Conservation (phyloP, 139 green algal genomes). For the Micractinium sp. region DNA sequence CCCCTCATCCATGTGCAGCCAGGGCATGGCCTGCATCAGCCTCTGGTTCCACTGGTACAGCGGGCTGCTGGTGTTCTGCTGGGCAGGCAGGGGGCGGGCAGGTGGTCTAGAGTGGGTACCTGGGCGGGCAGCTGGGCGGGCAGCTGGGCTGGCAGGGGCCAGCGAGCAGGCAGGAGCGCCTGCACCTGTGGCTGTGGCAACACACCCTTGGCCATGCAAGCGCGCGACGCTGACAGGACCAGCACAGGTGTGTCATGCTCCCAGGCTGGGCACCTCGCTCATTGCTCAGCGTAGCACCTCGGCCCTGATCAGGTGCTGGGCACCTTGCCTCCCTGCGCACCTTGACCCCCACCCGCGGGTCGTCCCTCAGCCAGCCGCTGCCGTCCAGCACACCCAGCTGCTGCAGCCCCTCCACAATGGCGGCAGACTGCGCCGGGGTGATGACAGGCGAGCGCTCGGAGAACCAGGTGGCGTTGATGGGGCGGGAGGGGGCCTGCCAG, state of each 20-base stretch:
- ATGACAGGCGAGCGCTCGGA: conserved; percentile 10
- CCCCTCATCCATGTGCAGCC: conserved; percentile 9
- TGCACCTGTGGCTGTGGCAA: too few species aligned
- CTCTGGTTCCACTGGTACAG: conserved; percentile 19
- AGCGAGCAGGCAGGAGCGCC: too few species aligned
- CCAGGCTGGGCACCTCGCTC: neutral
- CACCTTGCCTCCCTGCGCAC: neutral
- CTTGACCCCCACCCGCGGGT: conserved; percentile 4
- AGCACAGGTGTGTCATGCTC: too few species aligned
- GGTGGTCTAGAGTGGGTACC: too few species aligned
- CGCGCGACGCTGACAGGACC: too few species aligned
- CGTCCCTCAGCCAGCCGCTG: neutral
- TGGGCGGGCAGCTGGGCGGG: neutral
- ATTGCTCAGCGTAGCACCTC: neutral
- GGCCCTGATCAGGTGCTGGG: neutral
- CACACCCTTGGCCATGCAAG: too few species aligned
- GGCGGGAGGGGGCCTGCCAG: neutral
- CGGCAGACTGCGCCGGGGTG: neutral
- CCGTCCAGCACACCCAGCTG: conserved; percentile 13
- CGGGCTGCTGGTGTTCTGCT: neutral
- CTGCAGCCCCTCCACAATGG: conserved; percentile 5
- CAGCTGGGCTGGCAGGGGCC: neutral
- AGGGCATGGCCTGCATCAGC: conserved; percentile 14
- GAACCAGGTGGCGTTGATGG: conserved; percentile 3
- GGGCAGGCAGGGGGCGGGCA: neutral